Percentiles rank a stretch among this genome's conserved stretches.
These are phyloP conservation scores for button mushroom (Agaricus bisporus) DNA, from an alignment of 768 basidiomycete genomes.

Conservation along the genomic window DNA sequence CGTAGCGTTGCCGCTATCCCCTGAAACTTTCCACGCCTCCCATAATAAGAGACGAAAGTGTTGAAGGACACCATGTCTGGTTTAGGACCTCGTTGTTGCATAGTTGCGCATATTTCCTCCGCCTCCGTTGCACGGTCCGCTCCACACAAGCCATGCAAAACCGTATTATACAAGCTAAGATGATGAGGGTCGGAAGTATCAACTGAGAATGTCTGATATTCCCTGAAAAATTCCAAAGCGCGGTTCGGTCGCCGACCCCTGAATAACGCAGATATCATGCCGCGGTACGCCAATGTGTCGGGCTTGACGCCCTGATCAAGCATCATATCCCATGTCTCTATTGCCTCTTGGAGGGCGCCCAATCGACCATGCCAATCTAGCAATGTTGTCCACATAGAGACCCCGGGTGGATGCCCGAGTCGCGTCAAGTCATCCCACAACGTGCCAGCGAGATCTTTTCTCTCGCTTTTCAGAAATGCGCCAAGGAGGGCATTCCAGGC, in stretches of 20 bases:
- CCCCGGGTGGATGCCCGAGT: conserved; percentile 43
- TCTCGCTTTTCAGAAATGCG: conserved; percentile 52
- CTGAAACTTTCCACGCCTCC: conserved; percentile 56
- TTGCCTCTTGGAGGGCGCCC: conserved; percentile 45
- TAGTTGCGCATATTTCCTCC: conserved; percentile 32
- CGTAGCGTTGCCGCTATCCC: conserved; percentile 52
- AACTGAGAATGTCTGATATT: conserved; percentile 36
- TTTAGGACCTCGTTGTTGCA: conserved; percentile 46
- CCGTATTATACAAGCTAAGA: conserved; percentile 64
- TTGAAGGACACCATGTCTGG: conserved; percentile 80
- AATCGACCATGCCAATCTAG: conserved; percentile 55
- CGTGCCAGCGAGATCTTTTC: conserved; percentile 49
- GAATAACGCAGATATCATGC: conserved; percentile 60
- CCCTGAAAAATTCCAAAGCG: conserved; percentile 44
- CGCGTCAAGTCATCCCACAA: conserved; percentile 65
- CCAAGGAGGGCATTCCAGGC: conserved; percentile 63
- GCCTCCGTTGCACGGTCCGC: conserved; percentile 34
- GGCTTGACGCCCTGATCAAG: conserved; percentile 46
- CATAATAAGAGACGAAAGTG: conserved; percentile 67
- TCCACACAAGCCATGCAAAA: conserved; percentile 60
- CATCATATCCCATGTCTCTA: conserved; percentile 64
- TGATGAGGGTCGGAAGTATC: conserved; percentile 19
- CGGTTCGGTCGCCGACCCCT: conserved; percentile 42
- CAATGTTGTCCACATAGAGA: conserved; percentile 65
- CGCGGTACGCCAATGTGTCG: conserved; percentile 59